phyloP scores from a whole-genome alignment of 1,284 basidiomycete genomes.

The Meira nashicola region DNA sequence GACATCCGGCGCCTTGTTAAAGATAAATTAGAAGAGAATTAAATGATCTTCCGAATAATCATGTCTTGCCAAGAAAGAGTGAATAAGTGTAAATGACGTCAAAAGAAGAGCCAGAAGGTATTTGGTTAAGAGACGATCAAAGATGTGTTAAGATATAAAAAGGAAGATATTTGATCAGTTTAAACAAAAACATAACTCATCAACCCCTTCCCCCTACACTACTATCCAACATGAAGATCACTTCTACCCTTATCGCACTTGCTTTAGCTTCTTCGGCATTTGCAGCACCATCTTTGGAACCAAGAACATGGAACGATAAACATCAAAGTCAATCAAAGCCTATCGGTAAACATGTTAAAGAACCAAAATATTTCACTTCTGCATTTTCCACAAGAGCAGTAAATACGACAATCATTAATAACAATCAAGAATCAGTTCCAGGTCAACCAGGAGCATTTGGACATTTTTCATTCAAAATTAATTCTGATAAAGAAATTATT shows the following conservation, averaged over 20 bases:
- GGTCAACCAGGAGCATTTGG: constrained; percentile 50
- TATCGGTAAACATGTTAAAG: not conserved
- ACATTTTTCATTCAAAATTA: constrained; percentile 50
- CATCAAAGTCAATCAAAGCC: not conserved
- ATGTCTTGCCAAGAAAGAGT: no score
- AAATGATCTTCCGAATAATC: no score
- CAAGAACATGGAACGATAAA: not conserved
- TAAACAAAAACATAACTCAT: no score
- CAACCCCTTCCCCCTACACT: no score
- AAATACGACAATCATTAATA: constrained; percentile 35
- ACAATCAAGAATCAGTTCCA: constrained; percentile 30
- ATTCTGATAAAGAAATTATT: constrained; percentile 49
- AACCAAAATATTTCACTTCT: constrained; percentile 47
- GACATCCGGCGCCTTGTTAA: no score
- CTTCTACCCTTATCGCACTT: constrained; percentile 58
- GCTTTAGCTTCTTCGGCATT: not conserved
- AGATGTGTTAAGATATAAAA: no score
- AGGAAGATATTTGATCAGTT: no score
- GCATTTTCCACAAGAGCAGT: constrained; percentile 47
- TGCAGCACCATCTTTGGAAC: not conserved
- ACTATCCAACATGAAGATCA: not conserved
- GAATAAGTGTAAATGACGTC: no score
- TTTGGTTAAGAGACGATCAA: no score
- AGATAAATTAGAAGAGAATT: no score
- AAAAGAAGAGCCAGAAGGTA: no score